Evolutionary conservation across 23 red algal genomes (phyloP), one percentile per base, ranked within the genome.

Genomic region (Gracilaria vermiculophylla): DNA sequence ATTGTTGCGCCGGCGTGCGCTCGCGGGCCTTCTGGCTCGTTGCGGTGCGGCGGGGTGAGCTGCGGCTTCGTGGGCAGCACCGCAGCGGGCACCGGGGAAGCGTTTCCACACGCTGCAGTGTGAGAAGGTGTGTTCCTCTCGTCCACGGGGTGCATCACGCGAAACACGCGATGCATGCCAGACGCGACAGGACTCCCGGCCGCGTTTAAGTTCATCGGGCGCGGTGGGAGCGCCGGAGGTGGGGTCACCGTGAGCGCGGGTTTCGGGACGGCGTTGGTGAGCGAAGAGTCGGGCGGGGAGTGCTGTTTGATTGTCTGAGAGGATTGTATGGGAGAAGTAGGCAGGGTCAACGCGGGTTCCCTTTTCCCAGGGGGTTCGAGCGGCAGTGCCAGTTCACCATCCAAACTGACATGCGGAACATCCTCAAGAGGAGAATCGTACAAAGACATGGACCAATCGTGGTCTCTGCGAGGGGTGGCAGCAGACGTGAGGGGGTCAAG

Each of bases 321-420:
- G 25, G 29, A 28, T 14, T 64, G 58, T 1, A 28, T 32, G 13
- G 58, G 58, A 14, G 58, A 53, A 49, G 37, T 7, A 23, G 70
- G 70, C 23, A 51, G 17, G 6, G 19, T 16, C 23, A 76, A 34
- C 28, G 44, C 3, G 4, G 76, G 76, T 3, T 53, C 20, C 3
- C 45, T 39, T 58, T 34, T 57, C 37, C 19, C 34, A 19, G 50
- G 13, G 20, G 48, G 2, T 10, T 54, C 50, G 21, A 57, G 31
- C 2, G 76, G 76, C 8, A 53, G 19, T 45, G 81, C 81, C n/a
- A 70, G 29, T 86, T 86, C 81, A 8, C 81, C 81, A 32, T 86
- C 81, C 36, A 74, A 33, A 27, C 81, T 57, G 61, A 86, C 81
- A n/a, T 73, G 67, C 39, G 32, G 32, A 17, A 23, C 67, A 14